phyloP scores from a whole-genome alignment of 768 basidiomycete species.

The Boletus eberwhitei region DNA sequence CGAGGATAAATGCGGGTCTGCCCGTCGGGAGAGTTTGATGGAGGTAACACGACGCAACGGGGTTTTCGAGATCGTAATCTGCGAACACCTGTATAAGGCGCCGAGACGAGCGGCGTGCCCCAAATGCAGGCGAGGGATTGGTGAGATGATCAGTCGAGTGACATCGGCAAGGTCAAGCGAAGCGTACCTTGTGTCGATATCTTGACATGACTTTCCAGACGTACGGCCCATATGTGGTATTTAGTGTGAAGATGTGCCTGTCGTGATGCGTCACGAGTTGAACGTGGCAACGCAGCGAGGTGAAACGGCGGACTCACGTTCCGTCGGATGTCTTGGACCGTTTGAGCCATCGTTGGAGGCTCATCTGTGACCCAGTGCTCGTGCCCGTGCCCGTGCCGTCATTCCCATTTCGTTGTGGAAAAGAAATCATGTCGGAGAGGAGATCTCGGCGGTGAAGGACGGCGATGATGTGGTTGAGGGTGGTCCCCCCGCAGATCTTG shows the following conservation, averaged over 20 bases:
- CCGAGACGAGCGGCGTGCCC: neutral
- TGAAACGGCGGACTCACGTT: conserved; percentile 15
- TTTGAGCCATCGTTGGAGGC: conserved; percentile 28
- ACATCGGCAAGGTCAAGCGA: neutral
- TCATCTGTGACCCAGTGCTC: neutral
- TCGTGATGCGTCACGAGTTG: neutral
- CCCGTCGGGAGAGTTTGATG: neutral
- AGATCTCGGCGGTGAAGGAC: conserved; percentile 27
- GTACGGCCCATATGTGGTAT: conserved; percentile 23
- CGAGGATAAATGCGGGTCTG: conserved; percentile 22
- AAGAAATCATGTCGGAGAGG: conserved; percentile 27
- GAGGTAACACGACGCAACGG: conserved; percentile 23
- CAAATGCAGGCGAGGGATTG: neutral
- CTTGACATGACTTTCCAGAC: conserved; percentile 27
- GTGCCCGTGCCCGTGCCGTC: neutral
- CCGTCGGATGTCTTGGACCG: conserved; percentile 22
- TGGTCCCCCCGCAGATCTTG: conserved; percentile 13
- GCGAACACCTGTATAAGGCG: conserved; percentile 18
- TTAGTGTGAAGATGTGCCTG: conserved; percentile 21
- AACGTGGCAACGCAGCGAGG: neutral
- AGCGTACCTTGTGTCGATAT: conserved; percentile 21
- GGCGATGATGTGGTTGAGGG: conserved; percentile 16
- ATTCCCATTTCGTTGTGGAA: conserved; percentile 14
- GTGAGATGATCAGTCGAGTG: neutral
- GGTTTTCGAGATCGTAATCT: conserved; percentile 20